Conservation (phyloP, 208 protist genomes). For the Jaenimonas drosophilae region DNA sequence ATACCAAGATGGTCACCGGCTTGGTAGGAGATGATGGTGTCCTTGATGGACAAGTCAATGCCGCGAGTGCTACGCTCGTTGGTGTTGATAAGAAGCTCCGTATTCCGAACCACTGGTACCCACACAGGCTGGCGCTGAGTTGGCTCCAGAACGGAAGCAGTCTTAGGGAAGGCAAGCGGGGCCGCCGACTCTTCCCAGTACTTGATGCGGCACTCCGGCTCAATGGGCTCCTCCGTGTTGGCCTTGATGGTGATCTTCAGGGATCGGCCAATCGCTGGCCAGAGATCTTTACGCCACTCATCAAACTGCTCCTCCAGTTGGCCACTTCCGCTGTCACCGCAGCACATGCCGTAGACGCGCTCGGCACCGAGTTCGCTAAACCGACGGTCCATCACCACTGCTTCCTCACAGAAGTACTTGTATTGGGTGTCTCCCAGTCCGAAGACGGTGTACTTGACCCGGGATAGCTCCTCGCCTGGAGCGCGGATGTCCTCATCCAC, state of each 20-base stretch:
- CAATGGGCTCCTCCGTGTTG: constrained; percentile 57
- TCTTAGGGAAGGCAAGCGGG: constrained; percentile 77
- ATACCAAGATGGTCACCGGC: constrained; percentile 94
- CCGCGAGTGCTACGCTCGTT: constrained; percentile 58
- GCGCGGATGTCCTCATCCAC: constrained; percentile 53
- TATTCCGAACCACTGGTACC: constrained; percentile 53
- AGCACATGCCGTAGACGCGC: constrained; percentile 71
- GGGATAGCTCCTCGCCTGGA: constrained; percentile 42
- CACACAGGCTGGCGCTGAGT: constrained; percentile 80
- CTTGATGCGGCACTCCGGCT: constrained; percentile 76
- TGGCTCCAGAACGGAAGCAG: constrained; percentile 79
- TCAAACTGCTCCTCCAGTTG: constrained; percentile 86
- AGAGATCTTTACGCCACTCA: constrained; percentile 75
- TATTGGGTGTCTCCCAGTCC: constrained; percentile 87
- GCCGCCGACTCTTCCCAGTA: constrained; percentile 72
- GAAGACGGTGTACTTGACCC: constrained; percentile 84
- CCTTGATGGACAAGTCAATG: constrained; percentile 80
- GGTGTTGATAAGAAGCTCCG: constrained; percentile 54
- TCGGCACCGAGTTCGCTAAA: constrained; percentile 80
- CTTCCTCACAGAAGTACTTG: constrained; percentile 84
- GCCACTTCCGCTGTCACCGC: constrained; percentile 63
- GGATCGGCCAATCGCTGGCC: constrained; percentile 60
- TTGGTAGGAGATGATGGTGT: constrained; percentile 87
- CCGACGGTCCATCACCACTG: constrained; percentile 76
- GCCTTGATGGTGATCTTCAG: constrained; percentile 69